Conservation (phyloP, 1,139 yeast species). For the Yamadazyma epiphylla region DNA sequence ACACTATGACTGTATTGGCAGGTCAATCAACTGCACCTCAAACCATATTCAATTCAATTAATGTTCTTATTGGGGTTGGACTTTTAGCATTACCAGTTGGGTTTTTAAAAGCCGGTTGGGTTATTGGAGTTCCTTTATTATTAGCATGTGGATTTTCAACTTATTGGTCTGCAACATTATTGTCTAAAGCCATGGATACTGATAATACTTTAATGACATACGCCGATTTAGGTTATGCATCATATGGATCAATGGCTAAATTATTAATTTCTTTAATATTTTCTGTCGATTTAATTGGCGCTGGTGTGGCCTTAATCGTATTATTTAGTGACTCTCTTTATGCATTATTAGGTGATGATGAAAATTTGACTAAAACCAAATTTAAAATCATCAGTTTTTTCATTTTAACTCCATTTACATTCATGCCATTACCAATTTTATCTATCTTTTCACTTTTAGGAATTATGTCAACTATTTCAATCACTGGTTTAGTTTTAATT, state of each 20-base stretch:
- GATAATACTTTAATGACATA: slow-evolving; percentile 79
- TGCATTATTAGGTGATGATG: slow-evolving; percentile 39
- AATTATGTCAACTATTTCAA: slow-evolving; percentile 41
- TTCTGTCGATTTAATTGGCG: slow-evolving; percentile 49
- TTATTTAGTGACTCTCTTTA: slow-evolving; percentile 52
- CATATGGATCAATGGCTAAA: slow-evolving; percentile 51
- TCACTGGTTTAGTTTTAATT: slow-evolving; percentile 34
- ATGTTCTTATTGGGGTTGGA: slow-evolving; percentile 48
- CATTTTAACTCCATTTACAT: slow-evolving; percentile 46
- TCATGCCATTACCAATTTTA: slow-evolving; percentile 41
- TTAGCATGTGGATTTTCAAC: slow-evolving; percentile 38
- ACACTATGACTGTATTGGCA: slow-evolving; percentile 67
- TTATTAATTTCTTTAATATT: slow-evolving; percentile 38
- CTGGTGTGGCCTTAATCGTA: slow-evolving; percentile 53
- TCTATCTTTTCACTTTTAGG: slow-evolving; percentile 45
- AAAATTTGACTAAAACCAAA: slow-evolving; percentile 32
- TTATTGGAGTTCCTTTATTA: slow-evolving; percentile 36
- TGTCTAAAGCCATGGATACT: slow-evolving; percentile 54
- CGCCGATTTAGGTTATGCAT: slow-evolving; percentile 81
- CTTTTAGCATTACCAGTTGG: slow-evolving; percentile 49
- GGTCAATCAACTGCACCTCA: slow-evolving; percentile 70
- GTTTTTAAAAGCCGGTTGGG: slow-evolving; percentile 45
- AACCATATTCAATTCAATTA: slow-evolving; percentile 45
- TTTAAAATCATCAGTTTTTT: slow-evolving; percentile 38
- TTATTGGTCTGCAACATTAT: slow-evolving; percentile 42